Base-by-base conservation (phyloP, 164 flowering plant species). In the Berberis thunbergii region DNA sequence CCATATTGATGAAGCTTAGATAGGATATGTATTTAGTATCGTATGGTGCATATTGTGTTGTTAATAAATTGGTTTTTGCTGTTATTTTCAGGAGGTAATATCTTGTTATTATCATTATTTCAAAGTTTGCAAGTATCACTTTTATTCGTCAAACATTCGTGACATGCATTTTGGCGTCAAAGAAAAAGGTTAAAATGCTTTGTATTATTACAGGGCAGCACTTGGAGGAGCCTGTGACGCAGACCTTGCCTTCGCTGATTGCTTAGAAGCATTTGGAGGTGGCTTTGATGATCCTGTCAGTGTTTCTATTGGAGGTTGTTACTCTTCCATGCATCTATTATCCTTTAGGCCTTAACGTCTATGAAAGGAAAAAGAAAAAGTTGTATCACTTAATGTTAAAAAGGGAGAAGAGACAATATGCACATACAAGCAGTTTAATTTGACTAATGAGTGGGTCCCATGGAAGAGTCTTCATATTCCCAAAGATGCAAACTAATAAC, bases 201-300 rank as follows among this genome's bases (percentile, higher is more conserved):
- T 26, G 40, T 7, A 42, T 62, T 42, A n/a, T 68, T 73, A 42
- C 83, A 94, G 99, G 78, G 75, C 64, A 60, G 78, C 81, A 64
- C 83, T 91, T 65, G 92, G 79, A 67, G 93, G 84, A 69, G 88
- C 90, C 62, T 84, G 68, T 72, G 74, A 75, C 70, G 96, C 88
- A 50, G 97, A 91, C 60, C 69, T 67, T 49, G 66, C 74, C 40
- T 91, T 94, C 81, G 96, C 91, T 11, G 96, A 86, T 68, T 73
- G 87, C 2, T 71, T 94, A 69, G 96, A 91, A 77, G 80, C 79
- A 67, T 91, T 94, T 81, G 89, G 91, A 53, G 93, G 89, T 72
- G 97, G 93, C 45, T 71, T 69, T 63, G 96, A 94, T 81, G 99
- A 94, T 79, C 96, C 89, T 67, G 64, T 87, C 48, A 86, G 99